Conservation (phyloP, 2,329 filamentous ascomycete genomes). For the Colletotrichum filicis region DNA sequence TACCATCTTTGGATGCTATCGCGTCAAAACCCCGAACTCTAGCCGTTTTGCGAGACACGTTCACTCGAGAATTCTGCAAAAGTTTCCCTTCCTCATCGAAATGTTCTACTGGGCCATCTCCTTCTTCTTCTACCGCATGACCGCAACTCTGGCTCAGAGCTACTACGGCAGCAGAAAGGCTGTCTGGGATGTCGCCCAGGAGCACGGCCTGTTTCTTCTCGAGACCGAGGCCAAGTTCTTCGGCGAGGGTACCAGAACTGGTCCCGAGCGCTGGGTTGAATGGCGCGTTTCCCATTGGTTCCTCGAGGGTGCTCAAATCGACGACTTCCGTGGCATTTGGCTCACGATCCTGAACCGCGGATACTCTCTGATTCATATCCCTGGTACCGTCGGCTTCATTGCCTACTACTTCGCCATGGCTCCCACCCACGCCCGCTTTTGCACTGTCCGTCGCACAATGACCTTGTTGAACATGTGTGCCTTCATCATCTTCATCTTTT, state of each 20-base stretch:
- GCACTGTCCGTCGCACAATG: constrained; percentile 52
- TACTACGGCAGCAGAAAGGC: constrained; percentile 55
- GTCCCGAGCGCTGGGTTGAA: constrained; percentile 58
- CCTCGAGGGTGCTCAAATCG: constrained; percentile 41
- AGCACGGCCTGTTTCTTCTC: constrained; percentile 65
- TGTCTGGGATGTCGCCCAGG: constrained; percentile 63
- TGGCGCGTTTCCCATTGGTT: constrained; percentile 65
- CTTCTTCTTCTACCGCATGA: constrained; percentile 71
- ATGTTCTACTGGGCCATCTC: constrained; percentile 81
- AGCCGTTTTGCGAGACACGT: constrained; percentile 69
- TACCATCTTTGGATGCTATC: constrained; percentile 57
- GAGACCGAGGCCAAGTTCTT: constrained; percentile 64
- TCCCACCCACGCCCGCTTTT: constrained; percentile 49
- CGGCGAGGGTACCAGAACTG: constrained; percentile 28
- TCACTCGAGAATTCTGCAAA: constrained; percentile 72
- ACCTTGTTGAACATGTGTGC: constrained; percentile 70
- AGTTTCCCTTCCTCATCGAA: constrained; percentile 75
- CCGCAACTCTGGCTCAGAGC: constrained; percentile 60
- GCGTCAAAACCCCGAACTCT: constrained; percentile 66
- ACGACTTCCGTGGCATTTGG: constrained; percentile 34
- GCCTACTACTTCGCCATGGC: constrained; percentile 73
- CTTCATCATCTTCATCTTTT: constrained; percentile 70
- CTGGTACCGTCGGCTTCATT: constrained; percentile 70
- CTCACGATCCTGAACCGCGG: constrained; percentile 67
- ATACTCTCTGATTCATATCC: constrained; percentile 70